Base-by-base conservation (phyloP, 192 early-diverging fungal genomes). In the Coemansia sp. region DNA sequence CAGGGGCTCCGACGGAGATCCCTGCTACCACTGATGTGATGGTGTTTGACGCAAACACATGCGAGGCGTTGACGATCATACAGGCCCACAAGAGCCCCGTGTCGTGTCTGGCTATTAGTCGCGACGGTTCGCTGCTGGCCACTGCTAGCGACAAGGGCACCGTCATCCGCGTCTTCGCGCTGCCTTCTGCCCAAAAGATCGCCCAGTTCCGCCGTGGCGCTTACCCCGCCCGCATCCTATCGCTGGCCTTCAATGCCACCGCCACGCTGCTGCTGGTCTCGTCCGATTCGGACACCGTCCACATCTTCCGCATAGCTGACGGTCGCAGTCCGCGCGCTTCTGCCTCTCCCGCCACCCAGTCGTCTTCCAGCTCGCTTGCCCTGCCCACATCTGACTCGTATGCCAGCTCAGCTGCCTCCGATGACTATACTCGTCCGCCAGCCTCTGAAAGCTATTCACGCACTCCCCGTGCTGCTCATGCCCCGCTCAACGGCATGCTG, bases 111-210 rank as follows among this genome's bases (percentile, higher is more conserved):
- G 84, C 87, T 9, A 96, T 97, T 71, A 95, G 90, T 76, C 87
- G 85, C 50, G 91, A 95, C 26, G 96, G 97, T n/a, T 92, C 91
- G 0, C 76, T 96, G 83, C 78, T 98, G 26, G 97, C 97, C 23
- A 98, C 95, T 0, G 87, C 94, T 19, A 94, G 92, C 72, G 95
- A 98, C 69, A 97, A 97, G 90, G 97, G 97, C 9, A 99, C 97
- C 1, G 92, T 99, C 1, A 97, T 99, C 60, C 87, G 97, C 30
- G 94, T 99, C 6, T 98, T 94, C 71, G 86, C 91, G 16, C 85
- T 96, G 21, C 90, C 93, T 10, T 83, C 89, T 54, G 94, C 91
- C 18, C 80, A 90, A 60, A 90, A 93, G 62, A 79, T 98, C 19
- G 90, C 88, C 68, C 94, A 98, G 78, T 96, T 99, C 82, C 88